Percentiles rank a stretch among this genome's conserved stretches.
These are phyloP conservation scores for Prunus yedoensis DNA, from an alignment of 331 rosid species.

Conservation along the genomic window DNA sequence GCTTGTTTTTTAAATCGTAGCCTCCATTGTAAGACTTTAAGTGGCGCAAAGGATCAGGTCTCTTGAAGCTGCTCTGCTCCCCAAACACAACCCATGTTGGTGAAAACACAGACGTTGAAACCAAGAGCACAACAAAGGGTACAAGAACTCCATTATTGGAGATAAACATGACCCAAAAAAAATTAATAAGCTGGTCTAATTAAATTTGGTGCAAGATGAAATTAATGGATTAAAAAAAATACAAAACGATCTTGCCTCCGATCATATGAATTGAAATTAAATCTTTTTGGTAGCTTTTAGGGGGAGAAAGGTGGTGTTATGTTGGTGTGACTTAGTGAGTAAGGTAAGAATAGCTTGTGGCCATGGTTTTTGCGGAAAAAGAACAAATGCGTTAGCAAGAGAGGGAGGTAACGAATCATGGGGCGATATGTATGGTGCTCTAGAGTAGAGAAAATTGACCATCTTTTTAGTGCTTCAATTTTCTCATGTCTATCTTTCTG, in stretches of 20 bases:
- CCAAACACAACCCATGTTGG: slow-evolving; percentile 35
- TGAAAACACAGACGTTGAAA: slow-evolving; percentile 33
- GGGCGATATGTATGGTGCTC: slow-evolving; percentile 47
- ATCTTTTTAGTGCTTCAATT: background rate
- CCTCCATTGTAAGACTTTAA: slow-evolving; percentile 59
- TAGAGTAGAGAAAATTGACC: slow-evolving; percentile 38
- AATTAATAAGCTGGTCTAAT: background rate
- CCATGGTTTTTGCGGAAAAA: slow-evolving; percentile 42
- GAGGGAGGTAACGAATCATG: slow-evolving; percentile 67
- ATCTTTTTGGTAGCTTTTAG: background rate
- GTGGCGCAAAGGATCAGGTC: slow-evolving; percentile 63
- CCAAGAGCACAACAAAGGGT: slow-evolving; percentile 36
- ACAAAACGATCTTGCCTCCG: background rate
- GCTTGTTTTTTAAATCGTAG: slow-evolving; percentile 51
- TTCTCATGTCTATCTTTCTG: slow-evolving; percentile 20
- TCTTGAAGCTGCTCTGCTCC: slow-evolving; percentile 34
- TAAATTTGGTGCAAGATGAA: background rate
- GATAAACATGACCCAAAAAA: slow-evolving; percentile 39
- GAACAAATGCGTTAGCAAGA: slow-evolving; percentile 26
- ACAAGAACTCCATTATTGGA: slow-evolving; percentile 33
- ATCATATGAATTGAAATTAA: background rate
- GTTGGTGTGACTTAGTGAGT: slow-evolving; percentile 43
- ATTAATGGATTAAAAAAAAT: background rate
- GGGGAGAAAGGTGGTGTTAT: background rate
- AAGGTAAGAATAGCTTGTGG: slow-evolving; percentile 76